Evolutionary conservation across 2,329 filamentous ascomycete genomes (phyloP).

Genomic region (Colletotrichum destructivum): DNA sequence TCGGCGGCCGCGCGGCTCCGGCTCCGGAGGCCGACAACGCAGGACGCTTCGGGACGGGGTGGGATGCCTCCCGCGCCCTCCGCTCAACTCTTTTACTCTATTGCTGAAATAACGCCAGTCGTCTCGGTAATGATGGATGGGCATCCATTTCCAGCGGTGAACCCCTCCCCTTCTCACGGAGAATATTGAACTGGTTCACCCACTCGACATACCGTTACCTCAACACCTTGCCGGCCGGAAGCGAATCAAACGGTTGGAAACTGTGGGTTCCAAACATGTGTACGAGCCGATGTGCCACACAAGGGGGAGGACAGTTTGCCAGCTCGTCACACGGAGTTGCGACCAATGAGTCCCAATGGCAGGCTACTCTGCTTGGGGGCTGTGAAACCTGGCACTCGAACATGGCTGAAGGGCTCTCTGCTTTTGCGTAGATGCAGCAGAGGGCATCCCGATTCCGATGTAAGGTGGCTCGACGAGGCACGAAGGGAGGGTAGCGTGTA

Average conservation of each 20-base stretch:
- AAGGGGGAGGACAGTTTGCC: too few relatives aligned
- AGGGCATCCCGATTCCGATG: too few relatives aligned
- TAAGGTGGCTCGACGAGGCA: too few relatives aligned
- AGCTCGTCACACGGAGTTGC: neutral
- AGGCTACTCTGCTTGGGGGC: neutral
- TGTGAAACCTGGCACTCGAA: neutral
- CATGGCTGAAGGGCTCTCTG: neutral
- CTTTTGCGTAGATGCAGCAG: too few relatives aligned
- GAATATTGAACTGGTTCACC: neutral
- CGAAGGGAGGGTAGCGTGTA: too few relatives aligned
- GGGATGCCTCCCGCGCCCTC: constrained; percentile 14
- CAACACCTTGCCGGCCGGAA: neutral
- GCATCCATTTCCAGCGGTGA: neutral
- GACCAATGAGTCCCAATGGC: neutral
- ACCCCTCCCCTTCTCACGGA: neutral
- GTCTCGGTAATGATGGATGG: constrained; percentile 1
- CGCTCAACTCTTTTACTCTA: neutral
- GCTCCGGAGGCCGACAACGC: constrained; percentile 21
- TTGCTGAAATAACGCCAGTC: neutral
- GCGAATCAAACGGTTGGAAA: neutral
- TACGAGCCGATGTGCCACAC: neutral
- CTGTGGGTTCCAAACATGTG: neutral
- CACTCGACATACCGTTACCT: neutral
- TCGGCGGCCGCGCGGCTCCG: constrained; percentile 33
- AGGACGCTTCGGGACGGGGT: constrained; percentile 28